Evolutionary conservation across 805 yeast genomes (phyloP), one percentile per base, ranked within the genome.

Genomic region (Blastobotrys peoriensis): DNA sequence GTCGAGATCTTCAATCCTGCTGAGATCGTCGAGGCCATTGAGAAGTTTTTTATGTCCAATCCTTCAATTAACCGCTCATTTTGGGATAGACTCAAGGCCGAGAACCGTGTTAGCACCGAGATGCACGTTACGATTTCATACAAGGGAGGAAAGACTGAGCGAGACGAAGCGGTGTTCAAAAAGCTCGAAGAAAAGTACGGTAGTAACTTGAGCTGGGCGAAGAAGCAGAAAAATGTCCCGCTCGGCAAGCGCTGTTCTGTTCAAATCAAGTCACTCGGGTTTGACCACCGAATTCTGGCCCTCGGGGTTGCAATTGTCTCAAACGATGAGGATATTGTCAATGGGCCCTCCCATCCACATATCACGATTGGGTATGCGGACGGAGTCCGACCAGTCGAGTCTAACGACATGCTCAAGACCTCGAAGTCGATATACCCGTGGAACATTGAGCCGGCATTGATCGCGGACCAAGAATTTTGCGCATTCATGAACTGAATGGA

Each of bases 331-430:
- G 50, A 5, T 39, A 58, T 36, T 28, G 4, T 18, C 8, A 5
- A 30, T n/a, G 33, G 33, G 5, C 17, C 25, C 10, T 16, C 33
- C 34, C 41, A 6, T 22, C 69, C 83, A 0, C 97, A 89, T 59
- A 74, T 88, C 36, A 89, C 97, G 0, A 57, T 86, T 10, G 95
- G 89, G 0, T 75, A 86, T 0, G 56, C 65, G 1, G 54, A 66
- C 1, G 66, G 67, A 0, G 67, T 74, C 2, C 66, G 62, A 41
- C 79, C 93, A 0, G 59, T 67, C 19, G 74, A 76, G 51, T 75
- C 89, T 1, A 79, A 81, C 48, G 50, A 35, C 2, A 53, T 70
- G 52, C 46, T 71, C 9, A 36, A 40, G 13, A 21, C 36, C 13
- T 21, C 21, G 5, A 21, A 49, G 5, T 33, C 36, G 22, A 41